Evolutionary conservation across 192 early-diverging fungal genomes (phyloP).

Genomic region (Backusella circina): DNA sequence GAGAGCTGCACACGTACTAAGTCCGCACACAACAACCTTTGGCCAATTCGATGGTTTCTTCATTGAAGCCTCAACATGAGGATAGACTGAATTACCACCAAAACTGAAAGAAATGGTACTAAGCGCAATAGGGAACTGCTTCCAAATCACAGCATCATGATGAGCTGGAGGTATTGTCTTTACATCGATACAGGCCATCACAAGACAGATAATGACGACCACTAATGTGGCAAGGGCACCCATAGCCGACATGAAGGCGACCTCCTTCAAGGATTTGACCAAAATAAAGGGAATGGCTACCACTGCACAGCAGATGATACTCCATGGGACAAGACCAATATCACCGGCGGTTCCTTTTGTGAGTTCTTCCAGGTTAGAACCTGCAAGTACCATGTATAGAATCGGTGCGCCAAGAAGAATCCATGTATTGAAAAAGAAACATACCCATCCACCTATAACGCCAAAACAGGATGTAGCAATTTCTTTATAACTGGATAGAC

Average conservation of each 20-base stretch:
- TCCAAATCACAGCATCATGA: conserved; percentile 56
- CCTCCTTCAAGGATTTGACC: conserved; percentile 78
- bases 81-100: conserved; percentile 75
- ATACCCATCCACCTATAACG: conserved; percentile 52
- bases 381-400: conserved; percentile 74
- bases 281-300: conserved; percentile 72
- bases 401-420: conserved; percentile 67
- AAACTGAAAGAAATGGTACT: conserved; percentile 80
- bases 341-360: conserved; percentile 35
- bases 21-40: conserved; percentile 57
- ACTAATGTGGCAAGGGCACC: conserved; percentile 71
- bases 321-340: conserved; percentile 57
- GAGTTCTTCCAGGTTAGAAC: conserved; percentile 64
- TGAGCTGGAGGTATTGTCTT: conserved; percentile 27
- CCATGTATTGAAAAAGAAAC: conserved; percentile 60
- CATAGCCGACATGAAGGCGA: conserved; percentile 70
- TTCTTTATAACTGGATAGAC: conserved; percentile 59
- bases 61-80: conserved; percentile 85
- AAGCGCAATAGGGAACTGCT: conserved; percentile 71
- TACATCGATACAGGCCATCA: conserved; percentile 39
- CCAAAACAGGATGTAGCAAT: conserved; percentile 76
- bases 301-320: conserved; percentile 51
- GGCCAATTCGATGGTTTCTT: conserved; percentile 62
- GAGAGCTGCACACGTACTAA: conserved; percentile 62
- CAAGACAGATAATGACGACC: conserved; percentile 67